phyloP scores from a whole-genome alignment of 495 filamentous ascomycete species.

The Hypoxylon cercidicola region DNA sequence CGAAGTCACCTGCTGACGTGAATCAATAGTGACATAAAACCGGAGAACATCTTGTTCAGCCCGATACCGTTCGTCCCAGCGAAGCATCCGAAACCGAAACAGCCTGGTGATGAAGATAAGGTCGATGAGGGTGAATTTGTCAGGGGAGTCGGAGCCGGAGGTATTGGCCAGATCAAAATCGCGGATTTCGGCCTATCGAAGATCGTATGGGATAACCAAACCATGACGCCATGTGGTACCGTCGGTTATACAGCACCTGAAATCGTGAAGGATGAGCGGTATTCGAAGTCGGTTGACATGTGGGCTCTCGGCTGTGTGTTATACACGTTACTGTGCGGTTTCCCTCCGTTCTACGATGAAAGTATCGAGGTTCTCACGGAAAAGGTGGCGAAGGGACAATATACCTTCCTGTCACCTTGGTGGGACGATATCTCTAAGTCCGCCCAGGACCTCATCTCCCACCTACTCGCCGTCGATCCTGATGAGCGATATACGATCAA shows the following conservation, averaged over 20 bases:
- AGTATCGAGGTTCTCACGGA: conserved; percentile 97
- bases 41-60: conserved; percentile 94
- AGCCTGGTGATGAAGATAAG: conserved; percentile 94
- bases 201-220: conserved; percentile 97
- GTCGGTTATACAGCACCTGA: conserved; percentile 99
- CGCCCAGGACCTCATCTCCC: conserved; percentile 92
- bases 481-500: conserved; percentile 89
- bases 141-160: conserved; percentile 82
- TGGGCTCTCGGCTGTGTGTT: conserved; percentile 98
- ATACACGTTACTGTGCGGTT: conserved; percentile 95
- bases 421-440: conserved; percentile 99
- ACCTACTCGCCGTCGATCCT: conserved; percentile 92
- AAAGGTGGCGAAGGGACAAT: conserved; percentile 96
- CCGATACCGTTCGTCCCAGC: conserved; percentile 84
- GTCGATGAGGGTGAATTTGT: conserved; percentile 96
- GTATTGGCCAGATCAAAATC: conserved; percentile 95
- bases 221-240: conserved; percentile 99
- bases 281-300: conserved; percentile 99
- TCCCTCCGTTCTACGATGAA: conserved; percentile 98
- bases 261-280: conserved; percentile 98
- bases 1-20: conserved; percentile 34
- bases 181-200: conserved; percentile 98
- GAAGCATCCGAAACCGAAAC: conserved; percentile 78
- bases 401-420: conserved; percentile 98
- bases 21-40: conserved; percentile 92